Conservation (phyloP, 192 early-diverging fungal genomes). For the Lobosporangium transversale region DNA sequence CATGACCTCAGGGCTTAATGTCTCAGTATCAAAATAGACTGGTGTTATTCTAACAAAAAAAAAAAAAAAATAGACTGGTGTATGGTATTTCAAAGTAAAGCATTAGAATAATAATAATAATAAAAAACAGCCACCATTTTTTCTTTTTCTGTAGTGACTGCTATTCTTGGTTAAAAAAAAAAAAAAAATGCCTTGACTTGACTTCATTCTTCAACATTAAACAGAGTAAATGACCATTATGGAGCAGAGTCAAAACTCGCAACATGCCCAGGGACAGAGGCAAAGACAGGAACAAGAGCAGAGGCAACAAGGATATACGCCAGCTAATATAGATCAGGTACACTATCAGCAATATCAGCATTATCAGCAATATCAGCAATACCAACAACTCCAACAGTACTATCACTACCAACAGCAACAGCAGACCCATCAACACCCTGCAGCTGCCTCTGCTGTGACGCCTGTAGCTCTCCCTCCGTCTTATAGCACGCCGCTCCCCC, state of each 20-base stretch:
- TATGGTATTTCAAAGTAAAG: no score
- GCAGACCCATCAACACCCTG: not conserved
- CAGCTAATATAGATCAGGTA: not conserved
- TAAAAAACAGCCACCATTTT: no score
- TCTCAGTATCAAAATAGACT: no score
- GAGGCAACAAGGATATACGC: not conserved
- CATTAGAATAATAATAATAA: no score
- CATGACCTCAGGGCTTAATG: conserved; percentile 27
- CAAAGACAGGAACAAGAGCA: conserved; percentile 21
- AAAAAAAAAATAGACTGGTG: no score
- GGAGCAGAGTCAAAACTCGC: not conserved
- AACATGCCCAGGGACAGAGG: not conserved
- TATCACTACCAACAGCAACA: not conserved
- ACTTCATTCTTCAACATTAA: no score
- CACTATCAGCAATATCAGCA: conserved; percentile 30
- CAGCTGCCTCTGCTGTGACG: not conserved
- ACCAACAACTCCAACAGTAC: conserved; percentile 15
- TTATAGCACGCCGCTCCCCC: conserved; percentile 36
- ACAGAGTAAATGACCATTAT: not conserved
- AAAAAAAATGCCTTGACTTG: no score
- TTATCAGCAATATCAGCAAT: conserved; percentile 5
- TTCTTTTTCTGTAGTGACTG: no score
- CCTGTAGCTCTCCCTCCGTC: conserved; percentile 25
- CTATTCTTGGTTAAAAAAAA: no score
- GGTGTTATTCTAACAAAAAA: no score